A percentile compares a stretch with the other conserved stretches of the same genome.
Evolutionary conservation across 2,329 filamentous ascomycete genomes (phyloP).

Genomic region (Fusarium zealandicum): DNA sequence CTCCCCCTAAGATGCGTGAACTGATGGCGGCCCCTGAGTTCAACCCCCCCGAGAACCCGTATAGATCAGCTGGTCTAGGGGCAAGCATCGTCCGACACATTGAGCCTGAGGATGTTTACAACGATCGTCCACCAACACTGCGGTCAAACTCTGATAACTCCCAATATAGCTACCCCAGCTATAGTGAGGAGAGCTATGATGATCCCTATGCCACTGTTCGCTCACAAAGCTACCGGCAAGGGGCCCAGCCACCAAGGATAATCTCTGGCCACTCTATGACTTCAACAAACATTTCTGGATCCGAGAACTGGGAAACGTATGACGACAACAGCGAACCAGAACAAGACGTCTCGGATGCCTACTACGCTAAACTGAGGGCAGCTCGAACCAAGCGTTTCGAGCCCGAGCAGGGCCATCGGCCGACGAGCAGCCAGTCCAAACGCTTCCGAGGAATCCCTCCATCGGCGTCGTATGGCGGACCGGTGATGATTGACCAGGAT

Average conservation of each 20-base stretch:
- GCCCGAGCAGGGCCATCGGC: slow-evolving; percentile 55
- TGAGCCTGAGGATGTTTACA: slow-evolving; percentile 85
- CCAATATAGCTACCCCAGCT: slow-evolving; percentile 43
- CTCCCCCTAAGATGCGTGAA: slow-evolving; percentile 93
- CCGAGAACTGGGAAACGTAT: slow-evolving; percentile 98
- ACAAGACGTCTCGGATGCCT: slow-evolving; percentile 76
- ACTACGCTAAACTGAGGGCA: slow-evolving; percentile 79
- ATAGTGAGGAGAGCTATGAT: slow-evolving; percentile 48
- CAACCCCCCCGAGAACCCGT: slow-evolving; percentile 58
- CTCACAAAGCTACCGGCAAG: slow-evolving; percentile 51
- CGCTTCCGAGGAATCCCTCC: slow-evolving; percentile 62
- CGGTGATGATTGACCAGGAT: slow-evolving; percentile 61
- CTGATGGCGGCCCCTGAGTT: slow-evolving; percentile 63
- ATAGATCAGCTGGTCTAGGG: slow-evolving; percentile 56
- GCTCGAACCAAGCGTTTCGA: slow-evolving; percentile 70
- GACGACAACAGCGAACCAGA: slow-evolving; percentile 83
- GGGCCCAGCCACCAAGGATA: slow-evolving; percentile 62
- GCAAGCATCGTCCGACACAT: slow-evolving; percentile 66
- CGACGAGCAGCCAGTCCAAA: slow-evolving; percentile 57
- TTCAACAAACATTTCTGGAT: slow-evolving; percentile 80
- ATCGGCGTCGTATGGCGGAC: slow-evolving; percentile 54
- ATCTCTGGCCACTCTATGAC: slow-evolving; percentile 71
- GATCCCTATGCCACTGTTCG: slow-evolving; percentile 54
- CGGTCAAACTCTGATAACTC: slow-evolving; percentile 52
- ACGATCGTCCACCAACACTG: slow-evolving; percentile 61